Conservation (phyloP, 2,329 filamentous ascomycete genomes). For the Metarhizium robertsii region DNA sequence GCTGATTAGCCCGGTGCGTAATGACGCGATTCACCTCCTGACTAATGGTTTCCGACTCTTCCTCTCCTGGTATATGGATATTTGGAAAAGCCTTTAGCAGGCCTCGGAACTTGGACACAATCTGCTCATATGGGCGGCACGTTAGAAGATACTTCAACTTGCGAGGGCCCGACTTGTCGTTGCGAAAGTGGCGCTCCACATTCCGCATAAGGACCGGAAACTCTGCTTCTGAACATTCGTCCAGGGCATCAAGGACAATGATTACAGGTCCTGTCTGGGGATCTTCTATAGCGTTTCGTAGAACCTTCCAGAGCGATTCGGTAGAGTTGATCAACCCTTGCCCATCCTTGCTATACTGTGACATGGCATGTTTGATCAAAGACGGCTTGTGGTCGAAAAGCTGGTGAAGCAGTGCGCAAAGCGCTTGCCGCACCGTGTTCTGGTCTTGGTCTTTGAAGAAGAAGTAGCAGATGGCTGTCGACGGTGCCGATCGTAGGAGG, state of each 20-base stretch:
- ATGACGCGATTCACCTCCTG: slow-evolving; percentile 27
- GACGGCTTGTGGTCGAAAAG: not conserved
- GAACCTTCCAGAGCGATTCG: not conserved
- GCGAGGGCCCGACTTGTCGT: not conserved
- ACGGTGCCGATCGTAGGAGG: slow-evolving; percentile 11
- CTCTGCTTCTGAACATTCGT: slow-evolving; percentile 13
- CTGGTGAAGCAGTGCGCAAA: not conserved
- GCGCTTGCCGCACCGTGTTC: slow-evolving; percentile 2
- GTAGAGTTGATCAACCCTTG: not conserved
- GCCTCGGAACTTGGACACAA: slow-evolving; percentile 15
- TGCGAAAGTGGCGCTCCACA: slow-evolving; percentile 3
- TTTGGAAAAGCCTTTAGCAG: slow-evolving; percentile 14
- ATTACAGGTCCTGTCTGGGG: not conserved
- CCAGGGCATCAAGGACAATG: slow-evolving; percentile 18
- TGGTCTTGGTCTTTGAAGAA: slow-evolving; percentile 1
- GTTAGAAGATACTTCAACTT: slow-evolving; percentile 26
- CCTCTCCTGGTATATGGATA: slow-evolving; percentile 26
- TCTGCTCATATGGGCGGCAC: slow-evolving; percentile 23
- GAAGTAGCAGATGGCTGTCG: slow-evolving; percentile 23
- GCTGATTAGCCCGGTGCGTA: slow-evolving; percentile 13
- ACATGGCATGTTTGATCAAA: not conserved
- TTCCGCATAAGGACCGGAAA: slow-evolving; percentile 12
- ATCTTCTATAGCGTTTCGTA: not conserved
- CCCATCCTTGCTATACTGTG: not conserved
- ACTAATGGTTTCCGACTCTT: slow-evolving; percentile 25